Base-by-base conservation (phyloP, 2,329 filamentous ascomycete species). In the Leptographium flavum region DNA sequence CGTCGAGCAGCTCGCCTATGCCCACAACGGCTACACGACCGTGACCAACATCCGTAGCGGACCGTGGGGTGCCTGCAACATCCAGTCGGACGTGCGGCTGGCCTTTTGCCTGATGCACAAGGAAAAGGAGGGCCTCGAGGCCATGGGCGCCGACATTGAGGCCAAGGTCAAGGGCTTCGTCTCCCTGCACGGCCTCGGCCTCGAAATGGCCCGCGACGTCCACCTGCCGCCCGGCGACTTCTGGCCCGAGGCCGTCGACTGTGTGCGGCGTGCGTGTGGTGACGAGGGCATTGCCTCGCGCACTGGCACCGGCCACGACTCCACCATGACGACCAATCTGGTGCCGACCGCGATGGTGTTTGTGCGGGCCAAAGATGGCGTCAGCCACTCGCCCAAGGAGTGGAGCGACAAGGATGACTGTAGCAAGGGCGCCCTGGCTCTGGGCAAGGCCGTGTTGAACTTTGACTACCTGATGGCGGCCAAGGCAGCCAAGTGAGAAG, bases 351-450 rank as follows among this genome's bases (percentile, higher is more conserved):
- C 41, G 19, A 43, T 43, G 41, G 41, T 43, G 3, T 43, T 43
- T 43, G 41, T 43, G 30, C 41, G 41, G 19, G 41, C 41, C 19
- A 43, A 43, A 15, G 41, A 43, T 22, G 41, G 41, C 31, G 19
- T 43, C 22, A 43, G 41, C 41, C 41, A 43, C n/a, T 35, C 31
- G 21, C 31, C 41, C 19, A 36, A 35, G 21, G 41, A 43, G n/a
- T 43, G 41, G 41, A 43, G 41, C 19, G 41, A 43, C 31, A 43
- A 43, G 31, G 41, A 43, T 14, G 41, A 43, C 22, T 43, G 41
- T 19, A 22, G 21, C 21, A 43, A 35, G 23, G 41, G 41, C 10
- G 41, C 41, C 9, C n/a, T 15, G 32, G 41, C 31, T 3, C 41
- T 43, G 6, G 41, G 41, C 8, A 43, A 43, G 23, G 30, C 41